Conservation (phyloP, 305 asterid genomes). For the Solanum hybrid region DNA sequence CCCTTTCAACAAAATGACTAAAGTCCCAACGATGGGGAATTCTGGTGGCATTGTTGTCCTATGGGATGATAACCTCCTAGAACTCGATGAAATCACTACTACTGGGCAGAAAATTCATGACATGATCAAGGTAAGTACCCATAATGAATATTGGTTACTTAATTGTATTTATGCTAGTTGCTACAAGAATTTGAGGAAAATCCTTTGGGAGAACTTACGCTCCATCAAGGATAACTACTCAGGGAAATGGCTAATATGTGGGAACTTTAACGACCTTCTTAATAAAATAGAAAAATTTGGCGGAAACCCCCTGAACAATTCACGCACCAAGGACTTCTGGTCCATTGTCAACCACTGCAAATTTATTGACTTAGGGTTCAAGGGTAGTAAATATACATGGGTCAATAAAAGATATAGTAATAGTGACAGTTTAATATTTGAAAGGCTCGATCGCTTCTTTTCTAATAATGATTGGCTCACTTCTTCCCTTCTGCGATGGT, state of each 20-base stretch:
- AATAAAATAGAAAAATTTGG: not conserved
- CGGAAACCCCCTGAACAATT: not conserved
- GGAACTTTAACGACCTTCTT: not conserved
- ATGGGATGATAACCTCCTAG: not conserved
- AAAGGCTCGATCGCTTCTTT: not conserved
- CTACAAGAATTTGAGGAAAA: not conserved
- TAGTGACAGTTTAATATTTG: not conserved
- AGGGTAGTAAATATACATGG: not conserved
- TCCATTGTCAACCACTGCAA: not conserved
- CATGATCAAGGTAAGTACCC: not conserved
- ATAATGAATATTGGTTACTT: not conserved
- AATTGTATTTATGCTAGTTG: not conserved
- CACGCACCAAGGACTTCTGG: not conserved
- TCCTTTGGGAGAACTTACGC: not conserved
- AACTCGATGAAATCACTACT: not conserved
- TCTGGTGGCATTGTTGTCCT: not conserved
- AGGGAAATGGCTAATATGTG: not conserved
- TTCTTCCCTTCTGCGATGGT: not conserved
- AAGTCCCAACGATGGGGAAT: not conserved
- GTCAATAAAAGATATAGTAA: not conserved
- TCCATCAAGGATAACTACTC: not conserved
- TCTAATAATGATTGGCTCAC: not conserved
- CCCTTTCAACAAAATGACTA: not conserved
- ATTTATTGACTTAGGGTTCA: not conserved
- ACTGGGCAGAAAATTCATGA: not conserved